Base-by-base conservation (phyloP, 148 eudicot genomes). In the Diospyros kaki region DNA sequence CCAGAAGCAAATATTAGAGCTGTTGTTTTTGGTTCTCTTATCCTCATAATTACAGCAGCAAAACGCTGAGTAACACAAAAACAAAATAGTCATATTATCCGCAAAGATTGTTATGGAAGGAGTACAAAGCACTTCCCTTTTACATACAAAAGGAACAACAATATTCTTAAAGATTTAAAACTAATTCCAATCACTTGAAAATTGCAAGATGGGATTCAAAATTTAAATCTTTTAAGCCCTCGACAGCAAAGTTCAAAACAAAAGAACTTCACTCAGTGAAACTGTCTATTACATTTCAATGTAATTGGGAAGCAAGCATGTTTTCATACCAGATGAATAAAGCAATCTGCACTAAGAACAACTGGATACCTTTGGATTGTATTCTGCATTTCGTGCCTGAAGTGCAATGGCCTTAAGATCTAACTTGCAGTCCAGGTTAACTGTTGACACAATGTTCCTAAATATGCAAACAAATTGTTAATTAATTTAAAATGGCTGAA, bases 41-140 rank as follows among this genome's bases (percentile, higher is more conserved):
- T 90, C 83, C 97, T 83, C 97, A 93, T 93, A 58, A 93, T 93
- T 10, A 93, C 97, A 14, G 97, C 97, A 84, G 97, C 95, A 82
- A 93, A 93, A 89, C 97, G 97, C 97, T 93, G 81, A 58, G 18
- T 50, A 52, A 59, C 64, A 75, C 9, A 39, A 52, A 15, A 28
- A 55, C 1, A 68, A 68, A 28, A 14, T 14, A 74, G n/a, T 5
- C 4, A 12, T 6, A 18, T 13, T 40, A 43, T 43, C 58, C 41
- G 62, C 51, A 62, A 44, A 70, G 12, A 13, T 53, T 40, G 9
- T 11, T 55, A 10, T 50, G 28, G 56, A 54, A 42, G 53, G 45
- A 38, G 44, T 3, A 38, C 1, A 64, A 43, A 11, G 44, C 44
- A 66, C 38, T 43, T 2, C 0, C 12, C n/a, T 14, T 17, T 69